phyloP scores from a whole-genome alignment of 1,139 yeast genomes.

The Magnusiomyces clavatus region DNA sequence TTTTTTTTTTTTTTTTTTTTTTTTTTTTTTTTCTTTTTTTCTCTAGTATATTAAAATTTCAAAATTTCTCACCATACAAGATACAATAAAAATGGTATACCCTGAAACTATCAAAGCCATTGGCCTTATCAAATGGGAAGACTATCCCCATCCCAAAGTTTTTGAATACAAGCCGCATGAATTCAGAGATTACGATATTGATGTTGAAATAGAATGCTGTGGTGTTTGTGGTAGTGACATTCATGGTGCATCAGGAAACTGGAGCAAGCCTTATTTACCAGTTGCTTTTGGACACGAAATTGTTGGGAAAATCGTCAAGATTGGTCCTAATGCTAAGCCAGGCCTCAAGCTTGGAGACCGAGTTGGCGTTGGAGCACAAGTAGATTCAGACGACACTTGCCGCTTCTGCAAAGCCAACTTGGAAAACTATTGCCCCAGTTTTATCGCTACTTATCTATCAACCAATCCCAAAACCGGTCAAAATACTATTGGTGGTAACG shows the following conservation, averaged over 20 bases:
- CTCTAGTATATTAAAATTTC: background rate
- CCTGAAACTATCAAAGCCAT: slow-evolving; percentile 1
- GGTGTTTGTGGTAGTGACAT: slow-evolving; percentile 59
- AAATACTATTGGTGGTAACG: slow-evolving; percentile 50
- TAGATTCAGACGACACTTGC: slow-evolving; percentile 44
- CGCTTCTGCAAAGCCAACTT: slow-evolving; percentile 38
- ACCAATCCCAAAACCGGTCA: slow-evolving; percentile 21
- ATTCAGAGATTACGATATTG: slow-evolving; percentile 29
- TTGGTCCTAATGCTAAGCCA: slow-evolving; percentile 41
- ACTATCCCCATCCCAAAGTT: background rate
- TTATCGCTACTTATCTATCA: slow-evolving; percentile 38
- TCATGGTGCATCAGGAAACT: slow-evolving; percentile 39
- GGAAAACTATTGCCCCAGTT: slow-evolving; percentile 45
- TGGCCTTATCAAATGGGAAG: background rate
- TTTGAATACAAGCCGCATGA: background rate
- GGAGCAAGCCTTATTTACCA: slow-evolving; percentile 33
- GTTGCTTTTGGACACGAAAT: slow-evolving; percentile 46
- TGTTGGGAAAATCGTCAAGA: slow-evolving; percentile 45
- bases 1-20: background rate
- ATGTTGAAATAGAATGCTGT: slow-evolving; percentile 42
- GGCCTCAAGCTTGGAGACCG: slow-evolving; percentile 41
- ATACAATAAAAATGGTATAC: background rate
- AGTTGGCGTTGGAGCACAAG: slow-evolving; percentile 56
- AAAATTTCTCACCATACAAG: background rate
- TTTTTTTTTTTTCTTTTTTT: background rate